Evolutionary conservation across 176 grass and related monocot genomes (phyloP).

Genomic region (Aegilops tauschii): DNA sequence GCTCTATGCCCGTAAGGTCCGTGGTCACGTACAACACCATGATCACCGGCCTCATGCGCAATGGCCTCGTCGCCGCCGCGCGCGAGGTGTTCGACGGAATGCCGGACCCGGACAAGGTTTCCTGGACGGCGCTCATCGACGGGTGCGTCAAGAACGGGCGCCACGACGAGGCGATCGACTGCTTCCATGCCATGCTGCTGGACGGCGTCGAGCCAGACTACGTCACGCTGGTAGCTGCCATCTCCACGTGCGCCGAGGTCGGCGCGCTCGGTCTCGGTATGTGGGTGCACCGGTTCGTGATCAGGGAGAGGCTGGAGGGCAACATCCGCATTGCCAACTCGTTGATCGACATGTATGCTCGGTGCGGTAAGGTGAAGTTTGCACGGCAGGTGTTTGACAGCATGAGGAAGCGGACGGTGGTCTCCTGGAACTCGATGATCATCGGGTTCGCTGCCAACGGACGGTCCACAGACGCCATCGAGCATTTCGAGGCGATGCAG

Average conservation of each 20-base stretch:
- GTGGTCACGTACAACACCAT: slow-evolving; percentile 64
- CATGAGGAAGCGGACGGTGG: slow-evolving; percentile 47
- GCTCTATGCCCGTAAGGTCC: slow-evolving; percentile 45
- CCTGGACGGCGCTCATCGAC: slow-evolving; percentile 69
- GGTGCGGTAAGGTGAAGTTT: slow-evolving; percentile 50
- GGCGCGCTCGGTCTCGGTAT: slow-evolving; percentile 54
- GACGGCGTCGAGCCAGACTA: slow-evolving; percentile 44
- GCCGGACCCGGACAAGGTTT: slow-evolving; percentile 52
- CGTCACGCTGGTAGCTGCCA: slow-evolving; percentile 44
- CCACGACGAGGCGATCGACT: slow-evolving; percentile 53
- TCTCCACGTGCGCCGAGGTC: slow-evolving; percentile 50
- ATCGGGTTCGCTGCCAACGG: slow-evolving; percentile 49
- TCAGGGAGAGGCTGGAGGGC: background rate
- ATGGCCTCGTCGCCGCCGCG: slow-evolving; percentile 39
- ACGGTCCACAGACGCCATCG: slow-evolving; percentile 29
- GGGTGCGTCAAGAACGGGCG: slow-evolving; percentile 55
- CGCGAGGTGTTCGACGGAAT: slow-evolving; percentile 55
- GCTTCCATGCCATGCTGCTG: slow-evolving; percentile 51
- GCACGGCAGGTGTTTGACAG: slow-evolving; percentile 55
- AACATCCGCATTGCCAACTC: slow-evolving; percentile 58
- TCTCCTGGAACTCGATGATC: slow-evolving; percentile 69
- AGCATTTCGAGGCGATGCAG: slow-evolving; percentile 66
- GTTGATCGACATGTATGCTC: slow-evolving; percentile 68
- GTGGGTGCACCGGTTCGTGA: slow-evolving; percentile 58
- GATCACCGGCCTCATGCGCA: slow-evolving; percentile 56